phyloP scores from a whole-genome alignment of 768 basidiomycete species.

The Collybia sp. region DNA sequence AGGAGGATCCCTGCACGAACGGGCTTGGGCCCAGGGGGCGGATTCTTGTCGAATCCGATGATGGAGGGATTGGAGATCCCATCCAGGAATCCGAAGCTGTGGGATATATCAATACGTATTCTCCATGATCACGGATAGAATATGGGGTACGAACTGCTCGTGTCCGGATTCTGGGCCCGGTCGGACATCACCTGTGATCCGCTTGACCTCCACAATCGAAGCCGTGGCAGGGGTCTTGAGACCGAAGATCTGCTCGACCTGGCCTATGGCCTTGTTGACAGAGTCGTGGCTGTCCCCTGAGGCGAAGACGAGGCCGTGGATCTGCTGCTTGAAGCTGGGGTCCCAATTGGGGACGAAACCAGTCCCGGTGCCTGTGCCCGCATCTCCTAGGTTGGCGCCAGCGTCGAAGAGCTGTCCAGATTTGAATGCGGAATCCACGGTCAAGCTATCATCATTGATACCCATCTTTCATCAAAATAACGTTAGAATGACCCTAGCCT shows the following conservation, averaged over 20 bases:
- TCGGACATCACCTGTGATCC: conserved; percentile 34
- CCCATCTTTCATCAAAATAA: conserved; percentile 23
- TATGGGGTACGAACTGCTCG: conserved; percentile 34
- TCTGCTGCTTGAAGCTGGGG: conserved; percentile 34
- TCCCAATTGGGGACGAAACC: conserved; percentile 42
- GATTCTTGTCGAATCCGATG: conserved; percentile 30
- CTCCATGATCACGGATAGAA: not conserved
- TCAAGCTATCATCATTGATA: conserved; percentile 34
- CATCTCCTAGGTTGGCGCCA: conserved; percentile 28
- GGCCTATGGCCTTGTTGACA: conserved; percentile 26
- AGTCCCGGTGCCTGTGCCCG: conserved; percentile 15
- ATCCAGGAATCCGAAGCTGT: conserved; percentile 48
- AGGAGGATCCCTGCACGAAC: conserved; percentile 40
- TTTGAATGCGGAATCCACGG: conserved; percentile 27
- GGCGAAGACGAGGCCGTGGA: conserved; percentile 47
- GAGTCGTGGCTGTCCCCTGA: conserved; percentile 38
- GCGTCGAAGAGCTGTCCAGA: conserved; percentile 38
- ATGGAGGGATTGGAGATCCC: conserved; percentile 48
- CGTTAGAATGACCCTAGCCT: not conserved
- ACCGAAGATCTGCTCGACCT: conserved; percentile 31
- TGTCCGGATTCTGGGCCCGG: conserved; percentile 38
- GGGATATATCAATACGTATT: not conserved
- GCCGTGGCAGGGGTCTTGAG: conserved; percentile 11
- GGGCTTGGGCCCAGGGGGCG: conserved; percentile 29
- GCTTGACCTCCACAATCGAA: conserved; percentile 34